Evolutionary conservation across 2,329 filamentous ascomycete species (phyloP), one percentile per base, ranked within the genome.

Genomic region (Trichoderma gracile): DNA sequence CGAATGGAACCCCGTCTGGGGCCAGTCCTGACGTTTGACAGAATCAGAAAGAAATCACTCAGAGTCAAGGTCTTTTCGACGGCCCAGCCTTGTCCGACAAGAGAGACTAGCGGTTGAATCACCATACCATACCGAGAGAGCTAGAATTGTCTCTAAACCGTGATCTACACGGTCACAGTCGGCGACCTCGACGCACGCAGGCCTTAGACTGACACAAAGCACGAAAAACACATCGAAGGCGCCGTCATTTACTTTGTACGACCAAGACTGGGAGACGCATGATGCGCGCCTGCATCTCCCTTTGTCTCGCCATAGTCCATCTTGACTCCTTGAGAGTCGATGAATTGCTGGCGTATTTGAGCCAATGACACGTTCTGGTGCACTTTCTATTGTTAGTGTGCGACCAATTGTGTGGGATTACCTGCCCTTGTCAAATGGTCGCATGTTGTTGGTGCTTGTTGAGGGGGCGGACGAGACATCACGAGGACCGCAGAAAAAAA

Each of bases 401-500:
- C 30, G 27, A 30, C 52, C 60, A 63, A 55, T 45, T 55, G 47
- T 19, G 42, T 40, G 52, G 60, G 45, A 55, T 21, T 38, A 25
- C 45, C 12, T 38, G 33, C 33, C 33, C 33, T 3, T 33, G 49
- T 27, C 6, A 25, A 46, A 30, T 43, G 47, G 50, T 53, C 10
- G 9, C 19, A 12, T 47, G 60, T 40, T 47, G 52, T 56, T 63
- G 60, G 52, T 56, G 25, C 42, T 33, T 33, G 60, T 43, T 53
- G 60, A 43, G 25, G 60, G 52, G 50, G 60, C 42, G 33, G 33
- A 12, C 12, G 33, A 42, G 27, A 45, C 50, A 63, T 63, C 60
- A 63, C 60, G 60, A 63, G 60, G 60, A 56, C 52, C 12, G 42
- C 47, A 56, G 55, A 63, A 63, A 63, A 63, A 42, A 59, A 27